Evolutionary conservation across 805 yeast species (phyloP), one percentile per base, ranked within the genome.

Genomic region (Schwanniomyces sp.): DNA sequence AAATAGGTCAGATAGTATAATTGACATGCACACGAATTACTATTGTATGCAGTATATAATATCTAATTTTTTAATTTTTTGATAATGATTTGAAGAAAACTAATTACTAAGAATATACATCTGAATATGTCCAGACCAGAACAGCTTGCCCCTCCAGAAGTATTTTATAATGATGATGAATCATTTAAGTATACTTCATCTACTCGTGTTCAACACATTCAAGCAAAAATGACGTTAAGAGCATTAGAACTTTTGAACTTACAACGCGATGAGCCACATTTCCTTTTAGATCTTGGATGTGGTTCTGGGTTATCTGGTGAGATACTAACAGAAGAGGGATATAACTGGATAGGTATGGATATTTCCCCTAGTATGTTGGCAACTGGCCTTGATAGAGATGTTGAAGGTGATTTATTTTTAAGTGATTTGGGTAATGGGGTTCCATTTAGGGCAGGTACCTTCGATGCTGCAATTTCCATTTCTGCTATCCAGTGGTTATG

Each of bases 401-500:
- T 90, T 11, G 97, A 90, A 47, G 99, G 99, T 11, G 99, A 94
- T 65, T 68, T 94, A 53, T 85, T 94, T 64, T 72, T 94, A 46
- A 86, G 91, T 32, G 99, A 94, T 72, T 87, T 94, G 78, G 99
- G 99, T 26, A 75, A 78, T 45, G 99, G 99, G 29, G 78, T 94
- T 2, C 98, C 98, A 5, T 94, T 94, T 62, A 78, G 99, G 61
- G 89, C 98, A 2, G 99, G 99, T 43, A 78, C 96, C 0, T 94
- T 92, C 65, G 99, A 94, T 66, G 97, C 97, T 1, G 98, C 96
- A 1, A 88, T 94, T 28, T 86, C 95, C 24, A 90, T 94, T 52
- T 86, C 96, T 30, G 99, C 95, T 10, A 91, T 94, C 44, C 99
- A 94, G 67, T 94, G 99, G 99, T 79, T 94, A 37, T 91, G 97